Evolutionary conservation across 1,139 yeast species (phyloP), one percentile per base, ranked within the genome.

Genomic region (Nadsonia commutata): DNA sequence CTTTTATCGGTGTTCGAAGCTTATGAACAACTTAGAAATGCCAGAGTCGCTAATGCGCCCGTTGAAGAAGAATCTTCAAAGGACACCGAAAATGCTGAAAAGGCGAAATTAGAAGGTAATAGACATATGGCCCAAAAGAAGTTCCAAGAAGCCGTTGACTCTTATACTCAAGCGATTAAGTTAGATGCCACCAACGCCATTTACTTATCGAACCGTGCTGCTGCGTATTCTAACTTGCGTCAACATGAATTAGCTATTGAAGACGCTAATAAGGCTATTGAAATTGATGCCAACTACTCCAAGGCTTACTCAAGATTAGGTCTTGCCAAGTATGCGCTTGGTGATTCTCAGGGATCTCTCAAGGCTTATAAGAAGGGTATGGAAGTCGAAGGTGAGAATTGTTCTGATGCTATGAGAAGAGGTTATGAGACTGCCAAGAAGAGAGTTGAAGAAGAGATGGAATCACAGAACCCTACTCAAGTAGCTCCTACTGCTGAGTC

Each of bases 301-400:
- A 88, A 88, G 68, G 96, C 95, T 9, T 90, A 86, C 70, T 84
- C 96, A 9, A 79, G 99, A 63, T 70, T 90, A 53, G 99, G 97
- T 2, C 77, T 88, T 54, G 97, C 98, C 4, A 76, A 80, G 57
- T 88, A 80, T 60, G 94, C 95, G 20, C 70, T 81, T 49, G 95
- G 95, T 17, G 88, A 86, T 57, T 80, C 93, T 46, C 78, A 81
- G 63, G 94, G 82, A 38, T 77, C 98, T 8, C 70, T 86, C 71
- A 82, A 85, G 40, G 96, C 98, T 21, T 90, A 90, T 65, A 78
- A 83, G 64, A 72, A 72, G 52, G 98, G 96, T 38, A 66, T 88
- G 53, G 85, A 81, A 46, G 75, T 78, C 42, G 98, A 90, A 65
- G 97, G 97, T 38, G 82, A 76, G 42, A 66, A 67, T 42, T 85